phyloP scores from a whole-genome alignment of 179 eudicot genomes.

The Heliamphora pulchella region DNA sequence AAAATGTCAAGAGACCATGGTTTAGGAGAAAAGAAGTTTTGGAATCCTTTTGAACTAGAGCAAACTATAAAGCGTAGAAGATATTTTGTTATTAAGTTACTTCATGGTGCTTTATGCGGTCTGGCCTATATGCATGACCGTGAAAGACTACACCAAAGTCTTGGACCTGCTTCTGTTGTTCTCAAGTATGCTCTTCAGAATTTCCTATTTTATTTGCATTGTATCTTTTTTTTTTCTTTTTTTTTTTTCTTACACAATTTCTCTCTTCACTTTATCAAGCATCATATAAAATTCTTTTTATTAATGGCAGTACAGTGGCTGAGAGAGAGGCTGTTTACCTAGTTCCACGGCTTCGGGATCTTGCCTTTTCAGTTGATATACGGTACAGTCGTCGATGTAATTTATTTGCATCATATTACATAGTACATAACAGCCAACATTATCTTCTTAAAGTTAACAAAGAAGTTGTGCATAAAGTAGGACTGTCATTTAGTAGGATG shows the following conservation, averaged over 20 bases:
- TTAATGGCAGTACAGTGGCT: constrained; percentile 52
- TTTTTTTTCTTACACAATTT: background rate
- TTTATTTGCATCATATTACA: background rate
- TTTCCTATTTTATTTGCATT: constrained; percentile 6
- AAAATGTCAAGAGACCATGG: constrained; percentile 36
- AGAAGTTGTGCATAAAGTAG: background rate
- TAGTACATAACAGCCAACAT: background rate
- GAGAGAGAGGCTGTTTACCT: constrained; percentile 81
- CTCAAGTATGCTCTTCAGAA: constrained; percentile 57
- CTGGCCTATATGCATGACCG: constrained; percentile 85
- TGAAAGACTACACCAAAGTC: constrained; percentile 92
- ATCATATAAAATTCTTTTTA: constrained; percentile 15
- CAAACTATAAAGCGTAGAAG: constrained; percentile 60
- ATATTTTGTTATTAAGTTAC: constrained; percentile 54
- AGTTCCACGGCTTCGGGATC: constrained; percentile 83
- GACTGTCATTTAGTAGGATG: background rate
- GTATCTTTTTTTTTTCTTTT: background rate
- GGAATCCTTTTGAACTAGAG: constrained; percentile 76
- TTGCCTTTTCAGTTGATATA: constrained; percentile 92
- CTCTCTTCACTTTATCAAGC: constrained; percentile 11
- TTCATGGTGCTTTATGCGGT: constrained; percentile 63
- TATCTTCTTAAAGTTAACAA: background rate
- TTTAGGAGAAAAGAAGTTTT: constrained; percentile 41
- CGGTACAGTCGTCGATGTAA: constrained; percentile 32
- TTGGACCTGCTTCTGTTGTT: constrained; percentile 95